Conservation (phyloP, 73 alveolate species). For the Paramecium tetraurelia region DNA sequence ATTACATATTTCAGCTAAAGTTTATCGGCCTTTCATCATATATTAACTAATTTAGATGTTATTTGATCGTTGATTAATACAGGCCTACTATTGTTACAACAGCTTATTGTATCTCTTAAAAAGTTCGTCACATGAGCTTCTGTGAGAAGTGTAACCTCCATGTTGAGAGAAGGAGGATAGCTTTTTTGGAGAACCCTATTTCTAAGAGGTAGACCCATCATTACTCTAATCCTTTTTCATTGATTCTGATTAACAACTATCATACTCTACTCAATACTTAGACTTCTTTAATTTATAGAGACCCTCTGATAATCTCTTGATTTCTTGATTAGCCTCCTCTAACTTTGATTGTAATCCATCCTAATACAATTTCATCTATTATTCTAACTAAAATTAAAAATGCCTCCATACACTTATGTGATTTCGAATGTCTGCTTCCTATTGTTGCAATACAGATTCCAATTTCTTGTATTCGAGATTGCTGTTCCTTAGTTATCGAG, state of each 20-base stretch:
- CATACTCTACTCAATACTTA: constrained; percentile 14
- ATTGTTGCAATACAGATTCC: background rate
- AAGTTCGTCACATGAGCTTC: background rate
- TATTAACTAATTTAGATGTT: background rate
- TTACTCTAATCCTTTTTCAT: background rate
- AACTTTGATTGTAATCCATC: background rate
- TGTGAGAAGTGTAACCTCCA: background rate
- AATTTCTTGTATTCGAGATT: background rate
- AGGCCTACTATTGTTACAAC: background rate
- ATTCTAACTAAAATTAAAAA: background rate
- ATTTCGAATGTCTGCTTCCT: constrained; percentile 28
- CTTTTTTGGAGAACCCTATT: background rate
- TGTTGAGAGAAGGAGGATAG: background rate
- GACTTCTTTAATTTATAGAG: background rate
- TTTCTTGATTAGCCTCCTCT: background rate
- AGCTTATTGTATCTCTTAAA: background rate
- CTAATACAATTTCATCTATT: background rate
- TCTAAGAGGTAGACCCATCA: background rate
- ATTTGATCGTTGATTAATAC: background rate
- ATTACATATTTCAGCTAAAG: background rate
- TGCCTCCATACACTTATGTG: background rate
- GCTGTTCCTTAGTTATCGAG: background rate
- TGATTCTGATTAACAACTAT: constrained; percentile 3
- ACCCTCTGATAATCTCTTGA: background rate
- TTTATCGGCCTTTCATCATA: constrained; percentile 1